Conservation (phyloP, 116 monocot species). For the Papilionanthe hybrid region DNA sequence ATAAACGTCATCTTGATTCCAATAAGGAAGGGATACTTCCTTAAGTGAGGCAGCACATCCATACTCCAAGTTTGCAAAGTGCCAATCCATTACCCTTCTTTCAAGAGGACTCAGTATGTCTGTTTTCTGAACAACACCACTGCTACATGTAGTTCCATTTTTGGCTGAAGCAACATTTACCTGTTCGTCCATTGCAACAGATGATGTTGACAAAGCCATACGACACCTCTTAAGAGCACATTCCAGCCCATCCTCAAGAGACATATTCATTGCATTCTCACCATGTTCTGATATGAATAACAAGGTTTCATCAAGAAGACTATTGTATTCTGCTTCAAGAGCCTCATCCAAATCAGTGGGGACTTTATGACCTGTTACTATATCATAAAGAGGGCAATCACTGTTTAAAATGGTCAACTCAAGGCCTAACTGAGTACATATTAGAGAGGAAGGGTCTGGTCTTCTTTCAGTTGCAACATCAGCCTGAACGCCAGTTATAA, state of each 20-base stretch:
- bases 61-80: constrained; percentile 97
- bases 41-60: constrained; percentile 93
- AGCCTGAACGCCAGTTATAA: constrained; percentile 96
- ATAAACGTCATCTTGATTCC: constrained; percentile 99
- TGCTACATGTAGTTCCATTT: constrained; percentile 10
- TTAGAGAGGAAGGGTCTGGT: constrained; percentile 90
- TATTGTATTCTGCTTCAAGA: constrained; percentile 93
- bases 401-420: constrained; percentile 87
- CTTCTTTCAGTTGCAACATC: constrained; percentile 94
- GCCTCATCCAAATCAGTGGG: constrained; percentile 84
- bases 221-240: constrained; percentile 73
- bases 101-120: constrained; percentile 75
- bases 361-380: constrained; percentile 77
- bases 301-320: constrained; percentile 92
- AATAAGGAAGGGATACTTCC: constrained; percentile 86
- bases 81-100: constrained; percentile 99
- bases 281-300: constrained; percentile 65
- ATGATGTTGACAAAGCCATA: constrained; percentile 22
- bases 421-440: constrained; percentile 85
- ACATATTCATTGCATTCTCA: constrained; percentile 50
- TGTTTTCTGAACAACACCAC: constrained; percentile 8
- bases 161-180: constrained; percentile 14
- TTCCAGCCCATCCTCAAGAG: constrained; percentile 95
- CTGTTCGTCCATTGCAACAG: constrained; percentile 23
- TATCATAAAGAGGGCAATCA: constrained; percentile 98